Evolutionary conservation across 2,329 filamentous ascomycete species (phyloP).

Genomic region (Hypoxylon sp.): DNA sequence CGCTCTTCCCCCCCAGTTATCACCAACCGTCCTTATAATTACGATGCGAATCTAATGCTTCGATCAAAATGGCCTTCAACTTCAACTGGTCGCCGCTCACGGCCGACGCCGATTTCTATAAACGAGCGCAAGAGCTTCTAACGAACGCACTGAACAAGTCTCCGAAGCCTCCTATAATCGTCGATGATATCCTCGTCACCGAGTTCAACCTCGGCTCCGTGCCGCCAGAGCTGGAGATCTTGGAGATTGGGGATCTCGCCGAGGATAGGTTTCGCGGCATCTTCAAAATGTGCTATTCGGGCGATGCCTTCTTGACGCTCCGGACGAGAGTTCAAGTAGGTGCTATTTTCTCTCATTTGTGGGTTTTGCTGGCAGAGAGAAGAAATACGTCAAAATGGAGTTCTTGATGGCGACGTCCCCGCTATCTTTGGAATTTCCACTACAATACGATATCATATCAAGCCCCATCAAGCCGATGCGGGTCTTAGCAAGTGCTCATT

Average conservation of each 20-base stretch:
- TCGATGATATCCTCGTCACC: constrained; percentile 98
- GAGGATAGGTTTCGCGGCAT: constrained; percentile 98
- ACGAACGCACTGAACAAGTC: constrained; percentile 97
- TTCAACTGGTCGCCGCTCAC: constrained; percentile 99
- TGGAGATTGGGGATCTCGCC: constrained; percentile 97
- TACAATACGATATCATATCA: constrained; percentile 13
- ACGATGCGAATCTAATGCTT: constrained; percentile 51
- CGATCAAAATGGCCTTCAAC: constrained; percentile 94
- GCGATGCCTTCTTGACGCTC: constrained; percentile 94
- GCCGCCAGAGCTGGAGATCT: constrained; percentile 93
- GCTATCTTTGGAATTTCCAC: constrained; percentile 7
- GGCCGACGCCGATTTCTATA: constrained; percentile 91
- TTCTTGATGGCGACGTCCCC: not conserved
- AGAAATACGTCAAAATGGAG: not conserved
- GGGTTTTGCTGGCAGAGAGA: not conserved
- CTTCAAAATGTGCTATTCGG: constrained; percentile 99
- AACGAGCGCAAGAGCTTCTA: constrained; percentile 91
- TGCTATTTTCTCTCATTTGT: constrained; percentile 45
- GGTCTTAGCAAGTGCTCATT: constrained; percentile 6
- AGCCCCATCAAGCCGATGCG: constrained; percentile 19
- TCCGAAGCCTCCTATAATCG: constrained; percentile 97
- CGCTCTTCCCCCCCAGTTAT: constrained; percentile 12
- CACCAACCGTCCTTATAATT: constrained; percentile 17
- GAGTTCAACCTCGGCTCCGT: constrained; percentile 97
- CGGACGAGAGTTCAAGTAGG: constrained; percentile 93